phyloP scores from a whole-genome alignment of 768 basidiomycete genomes.

The Panellus pusillus region DNA sequence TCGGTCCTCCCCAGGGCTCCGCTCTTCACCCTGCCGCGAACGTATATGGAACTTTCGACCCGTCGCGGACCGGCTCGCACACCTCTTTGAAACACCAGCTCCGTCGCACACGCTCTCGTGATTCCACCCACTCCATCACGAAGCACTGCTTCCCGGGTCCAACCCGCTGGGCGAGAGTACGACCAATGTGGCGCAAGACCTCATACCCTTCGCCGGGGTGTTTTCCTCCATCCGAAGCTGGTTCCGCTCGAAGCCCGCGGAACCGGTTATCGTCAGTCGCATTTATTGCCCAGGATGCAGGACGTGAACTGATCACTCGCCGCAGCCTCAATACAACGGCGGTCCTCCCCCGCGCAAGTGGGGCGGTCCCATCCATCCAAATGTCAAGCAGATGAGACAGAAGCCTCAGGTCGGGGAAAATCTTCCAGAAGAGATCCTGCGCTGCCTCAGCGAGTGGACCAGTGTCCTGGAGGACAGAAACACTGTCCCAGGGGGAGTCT shows the following conservation, averaged over 20 bases:
- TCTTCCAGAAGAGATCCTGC: slow-evolving; percentile 55
- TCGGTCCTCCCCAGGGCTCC: slow-evolving; percentile 16
- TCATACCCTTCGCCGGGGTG: slow-evolving; percentile 41
- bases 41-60: slow-evolving; percentile 50
- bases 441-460: slow-evolving; percentile 58
- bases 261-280: slow-evolving; percentile 23
- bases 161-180: slow-evolving; percentile 27
- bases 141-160: slow-evolving; percentile 41
- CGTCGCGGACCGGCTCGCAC: slow-evolving; percentile 22
- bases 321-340: slow-evolving; percentile 19
- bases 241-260: slow-evolving; percentile 19
- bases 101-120: slow-evolving; percentile 22
- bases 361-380: slow-evolving; percentile 38
- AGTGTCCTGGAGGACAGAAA: slow-evolving; percentile 57
- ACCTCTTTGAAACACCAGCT: slow-evolving; percentile 18
- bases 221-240: slow-evolving; percentile 24
- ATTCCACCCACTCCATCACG: slow-evolving; percentile 30
- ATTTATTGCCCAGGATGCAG: neutral
- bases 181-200: slow-evolving; percentile 34
- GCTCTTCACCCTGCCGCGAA: slow-evolving; percentile 48
- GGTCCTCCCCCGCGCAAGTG: slow-evolving; percentile 28
- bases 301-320: neutral
- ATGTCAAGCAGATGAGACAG: slow-evolving; percentile 27
- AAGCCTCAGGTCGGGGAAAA: slow-evolving; percentile 44
- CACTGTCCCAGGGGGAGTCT: slow-evolving; percentile 45